Base-by-base conservation (phyloP, 2,329 filamentous ascomycete species). In the Cercospora janseana region DNA sequence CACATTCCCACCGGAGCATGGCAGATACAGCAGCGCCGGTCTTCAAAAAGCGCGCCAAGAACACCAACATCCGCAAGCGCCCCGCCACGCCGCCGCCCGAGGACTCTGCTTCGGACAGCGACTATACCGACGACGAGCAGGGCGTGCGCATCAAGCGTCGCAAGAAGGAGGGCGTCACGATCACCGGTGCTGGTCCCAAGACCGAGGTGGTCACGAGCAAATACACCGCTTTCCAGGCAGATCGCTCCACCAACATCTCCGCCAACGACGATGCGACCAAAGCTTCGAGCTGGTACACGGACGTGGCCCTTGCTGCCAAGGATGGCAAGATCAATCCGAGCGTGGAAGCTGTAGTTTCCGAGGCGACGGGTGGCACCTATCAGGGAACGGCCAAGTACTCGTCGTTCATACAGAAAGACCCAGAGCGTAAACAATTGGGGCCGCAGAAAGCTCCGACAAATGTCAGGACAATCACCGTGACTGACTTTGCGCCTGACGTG, bases 401-500 rank as follows among this genome's bases (percentile, higher is more conserved):
- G 2, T 83, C 77, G 3, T 92, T 90, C 66, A 87, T 95, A 54
- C 80, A 86, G 62, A 91, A 86, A 73, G 92, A 92, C 60, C 83
- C 87, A 13, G 79, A 94, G 66, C 84, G 86, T 6, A 56, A 49
- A 20, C 79, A 83, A 27, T 85, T 95, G 23, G 93, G 93, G 0
- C 93, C 93, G 0, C 79, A 94, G 55, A 95, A 95, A 70, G 86
- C 87, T 1, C 80, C 92, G 0, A 87, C 88, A 1, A 97, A 97
- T 63, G 85, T 98, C 49, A 83, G 93, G 44, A 95, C 87, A 2
- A 86, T 95, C 57, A 97, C 91, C 0, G 80, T 92, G 5, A 95
- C 83, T 24, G 93, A 98, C 66, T 97, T 88, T 66, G 86, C 87
- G 0, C 89, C 92, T 0, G 92, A 97, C 59, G 87, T 95, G 0